These are phyloP conservation scores for Obba rivulosa DNA, from an alignment of 768 basidiomycete species.

Conservation along the genomic window DNA sequence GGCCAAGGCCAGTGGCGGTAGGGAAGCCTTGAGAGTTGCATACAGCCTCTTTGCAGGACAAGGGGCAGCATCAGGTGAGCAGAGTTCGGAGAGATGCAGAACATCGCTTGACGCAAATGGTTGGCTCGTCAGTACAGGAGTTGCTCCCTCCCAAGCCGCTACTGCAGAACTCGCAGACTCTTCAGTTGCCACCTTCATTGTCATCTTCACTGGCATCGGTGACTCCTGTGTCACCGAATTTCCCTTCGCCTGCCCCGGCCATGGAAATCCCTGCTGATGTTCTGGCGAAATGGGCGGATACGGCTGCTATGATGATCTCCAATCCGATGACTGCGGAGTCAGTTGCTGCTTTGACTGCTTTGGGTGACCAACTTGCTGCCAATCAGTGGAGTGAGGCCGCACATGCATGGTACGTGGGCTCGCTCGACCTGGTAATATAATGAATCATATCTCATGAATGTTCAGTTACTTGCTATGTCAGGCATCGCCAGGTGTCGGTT, in stretches of 20 bases:
- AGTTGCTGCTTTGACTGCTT: constrained; percentile 69
- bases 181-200: constrained; percentile 33
- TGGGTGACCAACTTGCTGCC: constrained; percentile 77
- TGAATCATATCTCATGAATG: neutral
- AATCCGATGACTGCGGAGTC: constrained; percentile 64
- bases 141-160: constrained; percentile 56
- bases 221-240: constrained; percentile 64
- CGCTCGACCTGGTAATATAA: too few relatives aligned
- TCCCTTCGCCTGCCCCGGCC: constrained; percentile 33
- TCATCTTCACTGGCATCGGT: constrained; percentile 26
- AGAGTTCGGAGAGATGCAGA: neutral
- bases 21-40: constrained; percentile 72
- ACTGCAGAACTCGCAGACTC: constrained; percentile 31
- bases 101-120: neutral
- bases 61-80: constrained; percentile 68
- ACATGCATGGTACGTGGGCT: constrained; percentile 74
- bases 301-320: constrained; percentile 75
- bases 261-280: constrained; percentile 55
- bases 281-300: constrained; percentile 80
- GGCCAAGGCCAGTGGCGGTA: constrained; percentile 34
- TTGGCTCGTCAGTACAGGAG: constrained; percentile 56
- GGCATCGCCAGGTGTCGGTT: constrained; percentile 41
- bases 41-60: constrained; percentile 85
- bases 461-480: constrained; percentile 80
- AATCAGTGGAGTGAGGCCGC: constrained; percentile 80